Evolutionary conservation across 1,284 basidiomycete genomes (phyloP).

Genomic region (Cryptococcus sp.): DNA sequence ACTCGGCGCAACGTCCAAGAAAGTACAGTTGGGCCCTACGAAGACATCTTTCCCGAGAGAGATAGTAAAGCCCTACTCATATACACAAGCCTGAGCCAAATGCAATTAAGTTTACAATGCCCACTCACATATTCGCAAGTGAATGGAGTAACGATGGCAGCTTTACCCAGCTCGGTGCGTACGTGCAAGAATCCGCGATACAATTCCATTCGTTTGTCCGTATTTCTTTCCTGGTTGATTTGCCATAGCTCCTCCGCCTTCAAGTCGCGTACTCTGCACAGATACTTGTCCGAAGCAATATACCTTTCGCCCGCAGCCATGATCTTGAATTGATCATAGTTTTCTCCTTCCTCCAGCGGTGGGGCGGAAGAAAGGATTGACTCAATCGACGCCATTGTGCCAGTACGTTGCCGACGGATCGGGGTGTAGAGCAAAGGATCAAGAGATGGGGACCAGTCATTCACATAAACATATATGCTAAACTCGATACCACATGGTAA

Average conservation of each 20-base stretch:
- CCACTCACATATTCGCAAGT: slow-evolving; percentile 47
- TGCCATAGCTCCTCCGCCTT: slow-evolving; percentile 21
- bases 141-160: slow-evolving; percentile 27
- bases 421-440: no score
- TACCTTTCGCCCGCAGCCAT: slow-evolving; percentile 43
- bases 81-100: background rate
- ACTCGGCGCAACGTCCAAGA: slow-evolving; percentile 47
- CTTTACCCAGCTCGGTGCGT: background rate
- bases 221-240: slow-evolving; percentile 29
- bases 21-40: slow-evolving; percentile 41
- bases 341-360: slow-evolving; percentile 2
- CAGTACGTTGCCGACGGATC: no score
- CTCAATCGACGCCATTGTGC: no score
- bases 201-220: slow-evolving; percentile 23
- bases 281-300: slow-evolving; percentile 30
- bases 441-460: no score
- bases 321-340: slow-evolving; percentile 18
- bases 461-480: no score
- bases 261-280: slow-evolving; percentile 25
- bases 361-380: no score
- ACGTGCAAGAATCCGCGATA: slow-evolving; percentile 22
- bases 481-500: no score
- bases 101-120: background rate
- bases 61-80: slow-evolving; percentile 44
- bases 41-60: slow-evolving; percentile 42